Evolutionary conservation across 371 early-diverging fungal genomes (phyloP), one percentile per base, ranked within the genome.

Genomic region (Rhizopus delemar): DNA sequence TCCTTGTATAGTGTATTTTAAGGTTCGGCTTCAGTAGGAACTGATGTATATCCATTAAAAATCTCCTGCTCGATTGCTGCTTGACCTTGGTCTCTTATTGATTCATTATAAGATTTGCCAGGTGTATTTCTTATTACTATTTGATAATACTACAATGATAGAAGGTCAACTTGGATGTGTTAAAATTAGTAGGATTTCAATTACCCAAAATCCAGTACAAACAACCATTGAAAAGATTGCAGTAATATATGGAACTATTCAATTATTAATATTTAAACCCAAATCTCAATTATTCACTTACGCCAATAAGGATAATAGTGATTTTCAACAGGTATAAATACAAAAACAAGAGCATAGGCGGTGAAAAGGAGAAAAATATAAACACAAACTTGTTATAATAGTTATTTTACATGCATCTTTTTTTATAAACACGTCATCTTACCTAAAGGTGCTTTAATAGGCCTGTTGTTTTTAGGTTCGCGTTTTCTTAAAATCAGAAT

Each of bases 261-360:
- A 39, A 22, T 22, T 31, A 48, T 41, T 13, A 33, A 9, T 5
- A 41, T 43, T 43, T 13, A n/a, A n/a, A 43, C 5, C 5, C 8
- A 43, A 43, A 43, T 5, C 13, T 43, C 7, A 43, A 43, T 43
- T 43, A 43, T 43, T 11, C 15, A 64, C 63, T 62, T 71, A 74
- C 78, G 56, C 73, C 71, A 78, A 35, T 78, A 78, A 15, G 78
- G 73, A 58, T 74, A 78, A 36, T 71, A 63, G 32, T 63, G 53
- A 34, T 72, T 74, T 5, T 70, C 62, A 0, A 73, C 73, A 4
- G 78, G 78, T 15, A 78, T 69, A 56, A 72, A 74, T 8, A 78
- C 78, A 72, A 78, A 78, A 7, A 74, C 35, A 16, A 78, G 52
- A 4, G 73, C 69, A 45, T 74, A 78, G 4, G 69, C 46, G 2